Conservation (phyloP, 1,139 yeast species). For the Schizosaccharomyces versatilis region DNA sequence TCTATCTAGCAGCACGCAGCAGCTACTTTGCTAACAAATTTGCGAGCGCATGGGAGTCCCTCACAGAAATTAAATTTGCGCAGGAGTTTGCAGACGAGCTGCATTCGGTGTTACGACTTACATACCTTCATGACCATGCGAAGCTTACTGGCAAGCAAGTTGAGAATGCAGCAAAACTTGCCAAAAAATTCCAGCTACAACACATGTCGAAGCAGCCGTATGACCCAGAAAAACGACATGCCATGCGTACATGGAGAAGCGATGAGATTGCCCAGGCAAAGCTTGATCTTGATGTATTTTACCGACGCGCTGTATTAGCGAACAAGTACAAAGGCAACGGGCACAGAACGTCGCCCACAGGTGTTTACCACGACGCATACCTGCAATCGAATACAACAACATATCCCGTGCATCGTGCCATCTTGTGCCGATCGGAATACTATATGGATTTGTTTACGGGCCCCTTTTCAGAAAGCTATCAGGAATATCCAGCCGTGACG, state of each 20-base stretch:
- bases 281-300: slow-evolving; percentile 18
- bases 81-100: slow-evolving; percentile 19
- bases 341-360: neutral
- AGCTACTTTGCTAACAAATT: slow-evolving; percentile 16
- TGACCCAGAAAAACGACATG: neutral
- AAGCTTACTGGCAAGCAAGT: slow-evolving; percentile 18
- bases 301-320: neutral
- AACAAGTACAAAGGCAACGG: neutral
- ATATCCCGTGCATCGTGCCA: slow-evolving; percentile 44
- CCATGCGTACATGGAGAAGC: slow-evolving; percentile 12
- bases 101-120: slow-evolving; percentile 25
- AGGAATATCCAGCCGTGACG: slow-evolving; percentile 20
- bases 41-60: slow-evolving; percentile 13
- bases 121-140: slow-evolving; percentile 27
- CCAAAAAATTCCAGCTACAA: slow-evolving; percentile 21
- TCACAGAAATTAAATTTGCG: slow-evolving; percentile 12
- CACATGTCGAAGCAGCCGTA: slow-evolving; percentile 14
- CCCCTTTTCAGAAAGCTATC: slow-evolving; percentile 20
- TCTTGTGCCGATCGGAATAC: slow-evolving; percentile 39
- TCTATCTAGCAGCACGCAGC: slow-evolving; percentile 23
- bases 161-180: slow-evolving; percentile 19
- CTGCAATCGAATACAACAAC: neutral
- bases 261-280: slow-evolving; percentile 14
- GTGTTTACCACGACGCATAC: neutral
- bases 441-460: slow-evolving; percentile 45